Base-by-base conservation (phyloP, 2,329 filamentous ascomycete genomes). In the Cryphonectria japonica region DNA sequence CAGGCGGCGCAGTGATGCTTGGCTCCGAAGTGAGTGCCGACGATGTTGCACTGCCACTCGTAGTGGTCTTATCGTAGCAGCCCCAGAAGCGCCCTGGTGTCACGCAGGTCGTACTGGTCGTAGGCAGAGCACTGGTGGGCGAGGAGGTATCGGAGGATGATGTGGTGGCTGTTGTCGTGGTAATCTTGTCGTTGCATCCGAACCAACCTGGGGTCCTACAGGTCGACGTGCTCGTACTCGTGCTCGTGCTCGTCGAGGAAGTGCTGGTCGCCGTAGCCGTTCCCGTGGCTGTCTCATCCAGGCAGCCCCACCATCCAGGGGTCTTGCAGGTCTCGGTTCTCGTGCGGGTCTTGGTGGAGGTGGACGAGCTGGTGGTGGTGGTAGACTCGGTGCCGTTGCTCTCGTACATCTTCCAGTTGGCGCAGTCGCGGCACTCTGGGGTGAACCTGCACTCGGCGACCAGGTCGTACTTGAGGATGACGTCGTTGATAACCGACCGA, bases 371-470 rank as follows among this genome's bases (percentile, higher is more conserved):
- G 1, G 88, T 85, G 0, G 89, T 89, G 0, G 91, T 92, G 0
- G 90, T 94, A 1, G 86, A 87, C 74, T 95, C 92, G 1, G 93
- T 96, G 41, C 92, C 92, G 78, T 98, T 98, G 79, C 94, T 97
- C 80, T 95, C 92, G 78, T 93, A 97, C 85, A 94, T 97, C 77
- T 97, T 97, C 96, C 96, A 98, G 69, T 92, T 90, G 71, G 89
- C 93, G 77, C 95, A 98, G 79, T 99, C 96, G 57, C 92, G 89
- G 79, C 96, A 98, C 67, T 94, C 91, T 32, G 89, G 86, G 8
- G 95, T 95, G 41, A 87, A 85, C 68, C 87, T 87, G 80, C 96
- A 98, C 74, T 88, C 83, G 0, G 96, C 92, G 0, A 97, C 93
- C 3, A 85, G 83, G 73, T 97, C 92, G 77, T 98, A 98, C 76